Evolutionary conservation across 306 rosid species (phyloP).

Genomic region (Clitoria ternatea): DNA sequence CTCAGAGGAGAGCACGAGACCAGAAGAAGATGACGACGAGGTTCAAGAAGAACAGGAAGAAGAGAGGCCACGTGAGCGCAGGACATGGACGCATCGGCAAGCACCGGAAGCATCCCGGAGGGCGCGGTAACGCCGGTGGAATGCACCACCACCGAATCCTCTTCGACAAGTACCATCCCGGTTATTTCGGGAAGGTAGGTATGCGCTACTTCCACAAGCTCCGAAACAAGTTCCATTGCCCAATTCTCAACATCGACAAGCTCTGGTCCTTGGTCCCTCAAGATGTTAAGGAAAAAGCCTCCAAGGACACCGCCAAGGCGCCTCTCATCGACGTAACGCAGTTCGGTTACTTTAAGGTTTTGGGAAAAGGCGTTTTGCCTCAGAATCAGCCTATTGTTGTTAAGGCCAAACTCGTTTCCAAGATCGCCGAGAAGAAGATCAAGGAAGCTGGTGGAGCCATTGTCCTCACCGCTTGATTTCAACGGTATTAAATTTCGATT

Average conservation of each 20-base stretch:
- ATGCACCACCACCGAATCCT: slow-evolving; percentile 40
- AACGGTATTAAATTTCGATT: not conserved
- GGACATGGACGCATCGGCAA: slow-evolving; percentile 21
- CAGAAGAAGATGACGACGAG: slow-evolving; percentile 15
- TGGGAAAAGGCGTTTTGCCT: slow-evolving; percentile 35
- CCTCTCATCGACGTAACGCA: slow-evolving; percentile 29
- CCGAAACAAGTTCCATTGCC: slow-evolving; percentile 28
- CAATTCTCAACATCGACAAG: slow-evolving; percentile 30
- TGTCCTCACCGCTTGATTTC: slow-evolving; percentile 27
- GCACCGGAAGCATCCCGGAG: slow-evolving; percentile 33
- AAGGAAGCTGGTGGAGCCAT: slow-evolving; percentile 38
- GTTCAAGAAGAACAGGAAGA: slow-evolving; percentile 32
- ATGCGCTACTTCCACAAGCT: slow-evolving; percentile 37
- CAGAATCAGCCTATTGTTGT: slow-evolving; percentile 20
- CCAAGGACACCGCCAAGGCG: slow-evolving; percentile 15
- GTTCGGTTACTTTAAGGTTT: slow-evolving; percentile 29
- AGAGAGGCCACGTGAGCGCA: slow-evolving; percentile 27
- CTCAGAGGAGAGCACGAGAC: not conserved
- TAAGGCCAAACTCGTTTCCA: slow-evolving; percentile 31
- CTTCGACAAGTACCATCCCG: slow-evolving; percentile 35
- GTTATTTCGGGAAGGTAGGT: slow-evolving; percentile 31
- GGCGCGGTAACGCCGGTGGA: slow-evolving; percentile 35
- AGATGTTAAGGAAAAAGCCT: slow-evolving; percentile 24
- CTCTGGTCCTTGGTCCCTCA: slow-evolving; percentile 32
- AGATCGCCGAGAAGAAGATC: slow-evolving; percentile 37